These are phyloP conservation scores for Metarhizium guizhouense DNA, from an alignment of 2,329 filamentous ascomycete genomes.

Conservation along the genomic window DNA sequence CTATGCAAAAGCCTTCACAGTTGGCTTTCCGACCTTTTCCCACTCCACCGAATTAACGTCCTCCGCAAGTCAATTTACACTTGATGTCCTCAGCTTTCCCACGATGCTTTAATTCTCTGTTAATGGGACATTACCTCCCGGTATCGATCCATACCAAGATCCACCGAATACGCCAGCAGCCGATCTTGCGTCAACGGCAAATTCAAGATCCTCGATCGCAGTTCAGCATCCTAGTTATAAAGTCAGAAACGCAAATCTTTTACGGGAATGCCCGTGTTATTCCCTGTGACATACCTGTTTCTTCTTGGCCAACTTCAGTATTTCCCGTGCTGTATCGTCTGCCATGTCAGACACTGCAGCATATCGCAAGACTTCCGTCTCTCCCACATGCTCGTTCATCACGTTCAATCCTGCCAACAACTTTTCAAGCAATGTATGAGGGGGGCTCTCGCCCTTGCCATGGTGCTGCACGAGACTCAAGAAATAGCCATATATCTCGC, in stretches of 20 bases:
- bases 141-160: conserved; percentile 62
- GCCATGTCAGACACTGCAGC: conserved; percentile 81
- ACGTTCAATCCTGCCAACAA: conserved; percentile 48
- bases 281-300: conserved; percentile 40
- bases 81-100: not conserved
- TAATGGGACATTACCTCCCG: conserved; percentile 48
- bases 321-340: conserved; percentile 58
- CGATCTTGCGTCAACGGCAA: conserved; percentile 66
- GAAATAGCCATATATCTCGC: conserved; percentile 65
- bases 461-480: conserved; percentile 40
- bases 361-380: conserved; percentile 41
- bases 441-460: conserved; percentile 29
- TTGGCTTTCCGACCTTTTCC: not conserved
- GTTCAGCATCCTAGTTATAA: conserved; percentile 24
- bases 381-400: conserved; percentile 36
- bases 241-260: conserved; percentile 1
- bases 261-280: not conserved
- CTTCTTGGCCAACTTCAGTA: conserved; percentile 45
- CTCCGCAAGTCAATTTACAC: not conserved
- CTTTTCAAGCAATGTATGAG: conserved; percentile 42
- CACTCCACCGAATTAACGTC: not conserved
- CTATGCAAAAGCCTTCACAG: not conserved
- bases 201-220: conserved; percentile 38
- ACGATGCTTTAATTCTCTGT: not conserved
- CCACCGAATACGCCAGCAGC: conserved; percentile 59